A percentile compares a stretch with the other conserved stretches of the same genome.
Evolutionary conservation across 1,284 basidiomycete genomes (phyloP).

Genomic region (Ceratobasidium theobromae): DNA sequence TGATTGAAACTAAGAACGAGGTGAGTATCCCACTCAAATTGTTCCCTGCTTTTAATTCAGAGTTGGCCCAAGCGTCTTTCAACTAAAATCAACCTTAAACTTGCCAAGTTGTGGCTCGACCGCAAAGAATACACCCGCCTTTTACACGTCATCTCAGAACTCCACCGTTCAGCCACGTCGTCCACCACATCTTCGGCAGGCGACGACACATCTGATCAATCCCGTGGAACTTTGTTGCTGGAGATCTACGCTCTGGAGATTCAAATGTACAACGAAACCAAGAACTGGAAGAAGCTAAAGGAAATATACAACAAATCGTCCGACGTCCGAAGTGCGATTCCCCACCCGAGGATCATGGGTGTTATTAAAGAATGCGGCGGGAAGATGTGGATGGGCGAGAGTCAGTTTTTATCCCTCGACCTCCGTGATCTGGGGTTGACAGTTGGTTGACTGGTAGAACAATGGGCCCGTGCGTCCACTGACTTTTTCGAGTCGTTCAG

Average conservation of each 20-base stretch:
- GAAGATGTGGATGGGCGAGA: conserved; percentile 99
- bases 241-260: conserved; percentile 99
- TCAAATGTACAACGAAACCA: conserved; percentile 97
- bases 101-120: conserved; percentile 97
- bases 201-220: conserved; percentile 78
- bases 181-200: conserved; percentile 42
- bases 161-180: conserved; percentile 62
- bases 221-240: conserved; percentile 88
- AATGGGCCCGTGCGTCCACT: conserved; percentile 95
- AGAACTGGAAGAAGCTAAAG: conserved; percentile 96
- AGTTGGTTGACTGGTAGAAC: conserved; percentile 53
- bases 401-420: conserved; percentile 51
- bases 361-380: conserved; percentile 99
- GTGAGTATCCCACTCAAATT: conserved; percentile 48
- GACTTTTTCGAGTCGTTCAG: conserved; percentile 99
- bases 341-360: conserved; percentile 98
- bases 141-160: conserved; percentile 74
- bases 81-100: conserved; percentile 94
- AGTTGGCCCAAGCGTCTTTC: conserved; percentile 72
- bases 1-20: conserved; percentile 95
- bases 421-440: neutral
- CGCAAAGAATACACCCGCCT: conserved; percentile 87
- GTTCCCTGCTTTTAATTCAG: neutral
- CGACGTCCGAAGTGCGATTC: conserved; percentile 92
- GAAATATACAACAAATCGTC: conserved; percentile 97